Evolutionary conservation across 1,284 basidiomycete genomes (phyloP).

Genomic region (Trichosporon sp.): DNA sequence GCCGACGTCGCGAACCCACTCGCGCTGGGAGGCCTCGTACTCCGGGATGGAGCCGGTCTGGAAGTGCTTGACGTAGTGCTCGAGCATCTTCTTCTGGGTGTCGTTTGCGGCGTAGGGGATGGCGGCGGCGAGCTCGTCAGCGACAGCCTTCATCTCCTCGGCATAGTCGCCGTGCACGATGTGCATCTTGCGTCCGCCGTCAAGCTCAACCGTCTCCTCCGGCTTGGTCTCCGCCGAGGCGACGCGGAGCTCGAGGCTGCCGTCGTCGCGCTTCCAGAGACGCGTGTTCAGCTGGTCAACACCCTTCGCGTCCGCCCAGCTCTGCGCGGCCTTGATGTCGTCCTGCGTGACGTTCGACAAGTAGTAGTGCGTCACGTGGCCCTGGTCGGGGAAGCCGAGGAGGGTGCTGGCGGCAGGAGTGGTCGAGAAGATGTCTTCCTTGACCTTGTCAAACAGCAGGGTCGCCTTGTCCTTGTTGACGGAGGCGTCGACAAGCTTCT

Average conservation of each 20-base stretch:
- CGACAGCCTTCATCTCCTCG: conserved; percentile 23
- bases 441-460: conserved; percentile 27
- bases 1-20: conserved; percentile 82
- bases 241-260: conserved; percentile 30
- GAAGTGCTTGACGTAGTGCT: conserved; percentile 77
- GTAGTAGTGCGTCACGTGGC: conserved; percentile 34
- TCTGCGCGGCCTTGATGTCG: conserved; percentile 32
- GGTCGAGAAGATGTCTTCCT: conserved; percentile 28
- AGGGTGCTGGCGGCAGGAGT: conserved; percentile 28
- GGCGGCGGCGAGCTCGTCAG: conserved; percentile 59
- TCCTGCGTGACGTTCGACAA: conserved; percentile 26
- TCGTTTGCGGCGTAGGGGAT: conserved; percentile 72
- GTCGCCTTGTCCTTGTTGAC: conserved; percentile 23
- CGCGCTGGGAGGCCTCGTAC: conserved; percentile 71
- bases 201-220: conserved; percentile 23
- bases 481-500: conserved; percentile 26
- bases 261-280: conserved; percentile 30
- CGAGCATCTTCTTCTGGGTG: conserved; percentile 71
- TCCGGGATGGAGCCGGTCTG: conserved; percentile 72
- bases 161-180: conserved; percentile 31
- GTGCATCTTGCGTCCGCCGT: conserved; percentile 22
- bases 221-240: conserved; percentile 23
- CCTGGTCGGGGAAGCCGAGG: conserved; percentile 31
- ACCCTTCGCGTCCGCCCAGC: conserved; percentile 26
- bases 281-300: conserved; percentile 33